Evolutionary conservation across 2,329 filamentous ascomycete genomes (phyloP).

Genomic region (Fusarium sp.): DNA sequence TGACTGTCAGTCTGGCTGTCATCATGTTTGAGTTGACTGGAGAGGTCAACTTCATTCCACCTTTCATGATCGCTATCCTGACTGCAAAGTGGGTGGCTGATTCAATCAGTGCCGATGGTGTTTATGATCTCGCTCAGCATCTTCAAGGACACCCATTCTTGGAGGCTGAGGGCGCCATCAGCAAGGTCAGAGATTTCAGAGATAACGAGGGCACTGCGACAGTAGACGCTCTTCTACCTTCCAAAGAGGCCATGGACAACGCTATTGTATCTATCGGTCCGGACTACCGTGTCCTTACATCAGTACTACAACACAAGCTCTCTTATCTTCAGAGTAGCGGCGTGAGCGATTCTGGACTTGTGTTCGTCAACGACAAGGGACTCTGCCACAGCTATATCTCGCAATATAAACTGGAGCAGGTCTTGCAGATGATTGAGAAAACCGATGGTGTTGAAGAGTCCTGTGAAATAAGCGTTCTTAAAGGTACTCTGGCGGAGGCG

Average conservation of each 20-base stretch:
- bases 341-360: constrained; percentile 4
- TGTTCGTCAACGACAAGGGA: constrained; percentile 2
- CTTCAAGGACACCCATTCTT: constrained; percentile 28
- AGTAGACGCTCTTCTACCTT: background rate
- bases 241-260: background rate
- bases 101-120: constrained; percentile 22
- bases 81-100: constrained; percentile 33
- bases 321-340: background rate
- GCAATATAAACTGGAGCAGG: background rate
- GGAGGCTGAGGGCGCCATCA: constrained; percentile 8
- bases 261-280: background rate
- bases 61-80: constrained; percentile 22
- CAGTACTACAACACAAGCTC: background rate
- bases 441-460: background rate
- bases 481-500: background rate
- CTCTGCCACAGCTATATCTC: constrained; percentile 5
- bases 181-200: background rate
- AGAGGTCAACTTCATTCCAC: constrained; percentile 32
- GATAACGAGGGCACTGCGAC: constrained; percentile 7
- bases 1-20: constrained; percentile 32
- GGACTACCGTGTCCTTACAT: background rate
- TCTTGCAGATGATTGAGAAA: background rate
- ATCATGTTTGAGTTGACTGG: constrained; percentile 31
- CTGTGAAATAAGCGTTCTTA: background rate
- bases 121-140: constrained; percentile 33